Evolutionary conservation across 2,329 filamentous ascomycete genomes (phyloP).

Genomic region (Fusarium nygamai): DNA sequence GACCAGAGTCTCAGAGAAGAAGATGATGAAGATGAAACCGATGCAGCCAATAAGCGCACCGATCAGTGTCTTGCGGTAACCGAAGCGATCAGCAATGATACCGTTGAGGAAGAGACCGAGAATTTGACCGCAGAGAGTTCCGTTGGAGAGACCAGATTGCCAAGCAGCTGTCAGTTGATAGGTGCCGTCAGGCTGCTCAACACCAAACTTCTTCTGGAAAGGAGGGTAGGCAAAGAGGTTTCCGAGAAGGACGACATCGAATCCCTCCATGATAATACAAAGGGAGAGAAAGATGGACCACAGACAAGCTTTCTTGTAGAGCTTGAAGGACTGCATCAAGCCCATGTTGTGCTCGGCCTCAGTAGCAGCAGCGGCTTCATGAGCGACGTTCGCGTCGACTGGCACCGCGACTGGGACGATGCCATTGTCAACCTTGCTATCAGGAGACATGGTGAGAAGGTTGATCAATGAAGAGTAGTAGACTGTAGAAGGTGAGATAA

Average conservation of each 20-base stretch:
- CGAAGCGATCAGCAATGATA: constrained; percentile 57
- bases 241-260: constrained; percentile 53
- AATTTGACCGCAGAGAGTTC: constrained; percentile 59
- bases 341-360: constrained; percentile 49
- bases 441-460: constrained; percentile 21
- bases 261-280: constrained; percentile 53
- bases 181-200: constrained; percentile 46
- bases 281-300: constrained; percentile 53
- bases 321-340: constrained; percentile 49
- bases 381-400: constrained; percentile 27
- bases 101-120: constrained; percentile 62
- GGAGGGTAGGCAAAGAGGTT: constrained; percentile 55
- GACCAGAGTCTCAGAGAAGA: constrained; percentile 55
- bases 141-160: constrained; percentile 63
- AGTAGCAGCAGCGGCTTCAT: constrained; percentile 44
- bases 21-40: constrained; percentile 59
- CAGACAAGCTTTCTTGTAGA: constrained; percentile 51
- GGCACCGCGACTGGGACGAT: constrained; percentile 12
- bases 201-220: constrained; percentile 54
- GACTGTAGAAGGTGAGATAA: not conserved
- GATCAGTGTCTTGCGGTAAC: constrained; percentile 60
- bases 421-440: constrained; percentile 17
- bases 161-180: constrained; percentile 61
- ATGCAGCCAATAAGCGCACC: constrained; percentile 51
- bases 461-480: not conserved